Conservation (phyloP, 2,329 filamentous ascomycete species). For the Fusarium nematophilum region DNA sequence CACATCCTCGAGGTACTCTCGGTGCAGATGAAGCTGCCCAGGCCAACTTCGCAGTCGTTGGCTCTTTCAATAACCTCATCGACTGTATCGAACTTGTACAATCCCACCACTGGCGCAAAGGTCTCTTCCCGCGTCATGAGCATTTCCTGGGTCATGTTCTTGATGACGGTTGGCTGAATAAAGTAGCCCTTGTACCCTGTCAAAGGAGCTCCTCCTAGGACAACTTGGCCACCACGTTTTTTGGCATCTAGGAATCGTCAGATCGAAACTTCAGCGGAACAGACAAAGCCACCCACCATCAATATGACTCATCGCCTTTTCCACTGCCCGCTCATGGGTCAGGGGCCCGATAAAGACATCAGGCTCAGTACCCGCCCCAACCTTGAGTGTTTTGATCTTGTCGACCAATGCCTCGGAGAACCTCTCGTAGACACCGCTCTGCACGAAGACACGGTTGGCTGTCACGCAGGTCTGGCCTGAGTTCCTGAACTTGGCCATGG, state of each 20-base stretch:
- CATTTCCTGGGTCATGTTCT: conserved; percentile 73
- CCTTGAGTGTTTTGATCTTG: conserved; percentile 65
- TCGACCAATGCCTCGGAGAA: conserved; percentile 60
- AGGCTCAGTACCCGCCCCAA: conserved; percentile 64
- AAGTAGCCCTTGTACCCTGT: conserved; percentile 60
- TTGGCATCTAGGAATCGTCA: neutral
- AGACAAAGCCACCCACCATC: conserved; percentile 34
- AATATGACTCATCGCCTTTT: conserved; percentile 70
- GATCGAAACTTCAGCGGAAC: too few relatives aligned
- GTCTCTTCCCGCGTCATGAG: conserved; percentile 74
- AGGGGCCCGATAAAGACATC: conserved; percentile 67
- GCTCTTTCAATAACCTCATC: conserved; percentile 76
- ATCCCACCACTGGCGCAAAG: conserved; percentile 74
- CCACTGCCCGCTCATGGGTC: conserved; percentile 71
- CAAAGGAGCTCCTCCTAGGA: neutral
- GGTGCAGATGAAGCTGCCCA: conserved; percentile 77
- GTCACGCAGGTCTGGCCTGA: conserved; percentile 39
- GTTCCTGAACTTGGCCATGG: conserved; percentile 60
- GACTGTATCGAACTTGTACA: conserved; percentile 74
- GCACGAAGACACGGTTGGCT: conserved; percentile 68
- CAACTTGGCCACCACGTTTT: neutral
- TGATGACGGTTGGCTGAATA: conserved; percentile 74
- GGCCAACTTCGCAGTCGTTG: conserved; percentile 72
- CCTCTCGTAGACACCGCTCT: conserved; percentile 66
- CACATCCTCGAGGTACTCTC: conserved; percentile 48